Evolutionary conservation across 139 green algal species (phyloP).

Genomic region (Coelastrella sp.): DNA sequence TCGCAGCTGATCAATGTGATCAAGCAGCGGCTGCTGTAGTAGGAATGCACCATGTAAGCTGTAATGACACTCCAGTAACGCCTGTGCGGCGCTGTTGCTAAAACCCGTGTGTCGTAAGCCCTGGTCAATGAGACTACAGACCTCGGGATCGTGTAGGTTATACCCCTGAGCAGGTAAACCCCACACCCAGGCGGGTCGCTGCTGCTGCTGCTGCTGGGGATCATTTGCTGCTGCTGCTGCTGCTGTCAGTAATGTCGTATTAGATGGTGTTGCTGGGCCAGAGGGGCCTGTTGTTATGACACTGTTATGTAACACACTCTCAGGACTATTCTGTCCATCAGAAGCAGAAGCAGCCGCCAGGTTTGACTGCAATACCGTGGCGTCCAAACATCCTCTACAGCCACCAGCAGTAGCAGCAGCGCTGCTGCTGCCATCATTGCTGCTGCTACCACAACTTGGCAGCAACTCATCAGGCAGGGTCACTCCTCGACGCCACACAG

Average conservation of each 20-base stretch:
- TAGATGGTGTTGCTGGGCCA: not conserved
- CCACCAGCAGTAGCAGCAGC: too few species aligned
- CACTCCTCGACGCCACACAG: not conserved
- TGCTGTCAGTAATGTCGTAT: not conserved
- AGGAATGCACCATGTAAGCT: slow-evolving; percentile 63
- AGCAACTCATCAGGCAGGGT: slow-evolving; percentile 10
- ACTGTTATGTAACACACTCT: too few species aligned
- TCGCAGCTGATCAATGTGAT: slow-evolving; percentile 14
- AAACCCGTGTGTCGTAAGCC: slow-evolving; percentile 41
- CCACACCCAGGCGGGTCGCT: slow-evolving; percentile 20
- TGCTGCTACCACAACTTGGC: not conserved
- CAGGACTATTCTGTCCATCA: too few species aligned
- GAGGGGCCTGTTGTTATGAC: not conserved
- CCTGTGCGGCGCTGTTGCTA: slow-evolving; percentile 55
- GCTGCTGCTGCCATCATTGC: slow-evolving; percentile 14
- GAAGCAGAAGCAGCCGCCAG: too few species aligned
- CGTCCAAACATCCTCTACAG: too few species aligned
- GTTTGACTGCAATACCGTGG: too few species aligned
- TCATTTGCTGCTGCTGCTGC: not conserved
- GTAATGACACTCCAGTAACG: slow-evolving; percentile 76
- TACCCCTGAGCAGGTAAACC: slow-evolving; percentile 7
- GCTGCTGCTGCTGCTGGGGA: not conserved
- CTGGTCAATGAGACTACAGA: not conserved
- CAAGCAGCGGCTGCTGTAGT: slow-evolving; percentile 54
- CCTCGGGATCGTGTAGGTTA: slow-evolving; percentile 35